These are phyloP conservation scores for Candida cerambycidarum DNA, from an alignment of 805 yeast genomes.

Conservation along the genomic window DNA sequence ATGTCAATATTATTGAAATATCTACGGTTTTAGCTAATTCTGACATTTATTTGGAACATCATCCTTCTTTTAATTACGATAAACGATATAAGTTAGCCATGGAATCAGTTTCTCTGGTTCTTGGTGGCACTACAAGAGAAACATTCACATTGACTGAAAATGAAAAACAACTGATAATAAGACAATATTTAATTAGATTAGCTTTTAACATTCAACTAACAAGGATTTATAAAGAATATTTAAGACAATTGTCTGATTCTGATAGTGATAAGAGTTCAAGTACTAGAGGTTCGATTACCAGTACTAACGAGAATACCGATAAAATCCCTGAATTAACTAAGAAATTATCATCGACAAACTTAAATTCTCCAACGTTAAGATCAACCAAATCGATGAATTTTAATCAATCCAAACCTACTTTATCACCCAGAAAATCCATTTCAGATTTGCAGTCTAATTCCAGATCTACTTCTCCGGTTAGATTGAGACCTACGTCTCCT, in stretches of 20 bases:
- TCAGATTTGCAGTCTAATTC: conserved; percentile 11
- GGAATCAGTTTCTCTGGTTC: conserved; percentile 22
- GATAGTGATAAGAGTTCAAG: neutral
- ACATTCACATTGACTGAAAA: neutral
- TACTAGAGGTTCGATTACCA: neutral
- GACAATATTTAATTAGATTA: conserved; percentile 47
- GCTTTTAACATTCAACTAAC: conserved; percentile 68
- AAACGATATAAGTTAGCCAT: conserved; percentile 39
- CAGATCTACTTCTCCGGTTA: too few species aligned
- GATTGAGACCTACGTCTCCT: conserved; percentile 7
- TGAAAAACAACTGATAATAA: conserved; percentile 23
- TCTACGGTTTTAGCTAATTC: conserved; percentile 39
- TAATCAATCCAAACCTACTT: conserved; percentile 5
- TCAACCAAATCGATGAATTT: conserved; percentile 8
- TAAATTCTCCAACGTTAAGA: conserved; percentile 1
- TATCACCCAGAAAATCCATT: conserved; percentile 16
- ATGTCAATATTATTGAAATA: conserved; percentile 9
- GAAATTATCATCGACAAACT: conserved; percentile 5
- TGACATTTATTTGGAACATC: conserved; percentile 59
- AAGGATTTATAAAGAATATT: conserved; percentile 49
- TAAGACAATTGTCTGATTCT: conserved; percentile 13
- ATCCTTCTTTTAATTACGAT: conserved; percentile 29
- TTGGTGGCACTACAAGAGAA: neutral
- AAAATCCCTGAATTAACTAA: conserved; percentile 9
- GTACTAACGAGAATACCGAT: too few species aligned